phyloP scores from a whole-genome alignment of 2,329 filamentous ascomycete species.

The Hawksworthiomyces lignivorus region DNA sequence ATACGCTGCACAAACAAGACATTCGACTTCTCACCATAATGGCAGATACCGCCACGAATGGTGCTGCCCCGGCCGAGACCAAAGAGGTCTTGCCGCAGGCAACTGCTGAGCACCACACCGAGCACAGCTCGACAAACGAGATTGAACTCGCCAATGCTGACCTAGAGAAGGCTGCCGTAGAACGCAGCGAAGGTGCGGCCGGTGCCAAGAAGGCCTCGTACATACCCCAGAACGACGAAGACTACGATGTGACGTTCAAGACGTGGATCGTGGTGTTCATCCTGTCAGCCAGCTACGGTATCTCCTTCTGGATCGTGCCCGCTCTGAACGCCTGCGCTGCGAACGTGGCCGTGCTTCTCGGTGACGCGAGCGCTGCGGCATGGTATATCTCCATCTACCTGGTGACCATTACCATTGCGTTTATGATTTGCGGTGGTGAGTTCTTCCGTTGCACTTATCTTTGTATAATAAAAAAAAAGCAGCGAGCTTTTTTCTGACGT shows the following conservation, averaged over 20 bases:
- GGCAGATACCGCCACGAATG: no score
- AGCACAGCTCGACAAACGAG: no score
- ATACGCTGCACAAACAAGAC: no score
- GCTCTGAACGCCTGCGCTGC: slow-evolving; percentile 23
- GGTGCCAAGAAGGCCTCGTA: slow-evolving; percentile 9
- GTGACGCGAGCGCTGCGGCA: slow-evolving; percentile 23
- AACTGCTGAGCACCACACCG: no score
- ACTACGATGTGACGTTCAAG: slow-evolving; percentile 32
- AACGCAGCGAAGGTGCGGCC: slow-evolving; percentile 1
- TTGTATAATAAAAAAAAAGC: no score
- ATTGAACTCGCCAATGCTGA: no score
- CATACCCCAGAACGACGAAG: slow-evolving; percentile 24
- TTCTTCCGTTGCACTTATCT: no score
- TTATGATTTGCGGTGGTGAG: slow-evolving; percentile 31
- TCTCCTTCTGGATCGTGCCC: slow-evolving; percentile 32
- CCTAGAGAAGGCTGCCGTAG: slow-evolving; percentile 6
- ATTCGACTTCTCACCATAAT: no score
- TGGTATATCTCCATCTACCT: slow-evolving; percentile 31
- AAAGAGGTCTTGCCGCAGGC: no score
- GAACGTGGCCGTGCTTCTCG: slow-evolving; percentile 26
- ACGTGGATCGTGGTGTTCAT: slow-evolving; percentile 32
- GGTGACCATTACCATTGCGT: slow-evolving; percentile 32
- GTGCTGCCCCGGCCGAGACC: no score
- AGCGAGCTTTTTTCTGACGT: no score
- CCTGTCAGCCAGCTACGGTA: slow-evolving; percentile 27